Percentiles rank a stretch among this genome's conserved stretches.
These are phyloP conservation scores for Panicum miliaceum DNA, from an alignment of 176 grass and related monocot species.

Conservation along the genomic window DNA sequence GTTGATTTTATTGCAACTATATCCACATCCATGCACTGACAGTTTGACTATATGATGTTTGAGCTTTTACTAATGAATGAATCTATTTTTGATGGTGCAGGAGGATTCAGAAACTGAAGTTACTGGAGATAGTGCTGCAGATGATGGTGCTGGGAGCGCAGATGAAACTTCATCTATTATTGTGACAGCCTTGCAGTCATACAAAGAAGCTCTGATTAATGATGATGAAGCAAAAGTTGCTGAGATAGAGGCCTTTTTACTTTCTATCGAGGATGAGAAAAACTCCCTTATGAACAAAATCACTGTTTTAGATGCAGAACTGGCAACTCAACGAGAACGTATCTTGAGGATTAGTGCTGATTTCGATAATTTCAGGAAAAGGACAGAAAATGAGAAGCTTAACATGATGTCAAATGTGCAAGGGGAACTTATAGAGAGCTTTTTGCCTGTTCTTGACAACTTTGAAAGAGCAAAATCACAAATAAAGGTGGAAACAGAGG, in stretches of 20 bases:
- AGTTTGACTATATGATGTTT: conserved; percentile 2
- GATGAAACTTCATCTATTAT: conserved; percentile 65
- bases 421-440: conserved; percentile 87
- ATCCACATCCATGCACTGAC: neutral
- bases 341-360: conserved; percentile 87
- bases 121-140: conserved; percentile 47
- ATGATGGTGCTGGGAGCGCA: conserved; percentile 36
- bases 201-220: conserved; percentile 78
- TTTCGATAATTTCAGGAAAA: conserved; percentile 97
- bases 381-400: conserved; percentile 85
- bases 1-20: neutral
- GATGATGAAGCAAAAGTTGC: conserved; percentile 57
- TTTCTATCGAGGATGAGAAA: conserved; percentile 77
- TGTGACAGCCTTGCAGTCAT: conserved; percentile 57
- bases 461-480: conserved; percentile 96
- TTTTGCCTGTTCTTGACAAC: conserved; percentile 95
- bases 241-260: conserved; percentile 78
- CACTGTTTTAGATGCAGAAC: conserved; percentile 61
- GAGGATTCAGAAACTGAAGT: conserved; percentile 66
- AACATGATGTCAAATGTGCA: conserved; percentile 92
- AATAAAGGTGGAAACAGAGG: conserved; percentile 89
- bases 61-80: conserved; percentile 25
- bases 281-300: conserved; percentile 67
- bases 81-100: conserved; percentile 33
- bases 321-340: conserved; percentile 70